Conservation (phyloP, 192 early-diverging fungal genomes). For the Coemansia sp. region DNA sequence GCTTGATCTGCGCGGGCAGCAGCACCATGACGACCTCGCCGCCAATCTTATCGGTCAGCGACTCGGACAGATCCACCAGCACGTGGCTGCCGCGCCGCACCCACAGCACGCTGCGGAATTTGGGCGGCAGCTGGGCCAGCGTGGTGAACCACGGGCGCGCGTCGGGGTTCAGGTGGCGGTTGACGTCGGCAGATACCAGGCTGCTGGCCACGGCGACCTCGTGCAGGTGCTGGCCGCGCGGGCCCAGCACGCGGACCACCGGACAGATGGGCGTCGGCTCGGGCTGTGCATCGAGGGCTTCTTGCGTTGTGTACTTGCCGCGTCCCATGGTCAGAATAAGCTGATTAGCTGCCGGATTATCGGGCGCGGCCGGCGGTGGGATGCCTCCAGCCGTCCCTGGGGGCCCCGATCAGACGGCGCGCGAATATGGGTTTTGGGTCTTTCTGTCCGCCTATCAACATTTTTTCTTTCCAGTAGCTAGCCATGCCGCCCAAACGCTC, state of each 20-base stretch:
- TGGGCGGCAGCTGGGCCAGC: constrained; percentile 69
- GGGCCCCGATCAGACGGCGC: too few relatives aligned
- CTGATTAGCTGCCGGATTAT: too few relatives aligned
- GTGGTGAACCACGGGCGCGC: constrained; percentile 48
- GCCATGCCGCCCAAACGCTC: not conserved
- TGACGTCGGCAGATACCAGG: constrained; percentile 28
- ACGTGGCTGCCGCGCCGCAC: constrained; percentile 67
- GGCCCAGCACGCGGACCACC: constrained; percentile 59
- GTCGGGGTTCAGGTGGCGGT: constrained; percentile 36
- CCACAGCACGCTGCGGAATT: constrained; percentile 78
- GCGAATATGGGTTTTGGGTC: too few relatives aligned
- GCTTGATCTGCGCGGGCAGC: constrained; percentile 69
- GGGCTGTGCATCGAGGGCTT: constrained; percentile 35
- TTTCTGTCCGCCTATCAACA: too few relatives aligned
- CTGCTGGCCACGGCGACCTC: constrained; percentile 55
- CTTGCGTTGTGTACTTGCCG: constrained; percentile 44
- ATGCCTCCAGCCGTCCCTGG: too few relatives aligned
- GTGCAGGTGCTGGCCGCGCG: constrained; percentile 70
- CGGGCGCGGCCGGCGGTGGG: too few relatives aligned
- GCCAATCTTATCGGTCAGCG: constrained; percentile 64
- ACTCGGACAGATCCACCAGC: constrained; percentile 59
- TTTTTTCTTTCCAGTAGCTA: too few relatives aligned
- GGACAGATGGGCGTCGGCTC: constrained; percentile 32
- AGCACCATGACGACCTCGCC: constrained; percentile 75
- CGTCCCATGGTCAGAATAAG: constrained; percentile 48